Evolutionary conservation across 73 alveolate species (phyloP), one percentile per base, ranked within the genome.

Genomic region (Blepharisma japonicum): DNA sequence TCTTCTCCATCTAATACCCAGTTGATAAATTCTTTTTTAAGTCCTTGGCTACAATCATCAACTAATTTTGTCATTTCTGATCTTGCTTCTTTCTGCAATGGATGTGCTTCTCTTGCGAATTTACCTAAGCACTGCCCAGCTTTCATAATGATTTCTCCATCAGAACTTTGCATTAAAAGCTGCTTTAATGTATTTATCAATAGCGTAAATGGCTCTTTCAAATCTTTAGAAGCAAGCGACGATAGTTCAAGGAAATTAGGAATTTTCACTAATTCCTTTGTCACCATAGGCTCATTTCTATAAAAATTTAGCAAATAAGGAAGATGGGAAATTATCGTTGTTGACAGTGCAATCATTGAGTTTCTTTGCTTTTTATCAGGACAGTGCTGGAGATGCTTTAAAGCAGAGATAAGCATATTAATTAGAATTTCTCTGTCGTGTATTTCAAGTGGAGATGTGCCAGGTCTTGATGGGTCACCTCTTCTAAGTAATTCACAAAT

Each of bases 21-120:
- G 4, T 61, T 61, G 23, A 14, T 61, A n/a, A 61, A 61, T 14
- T n/a, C 47, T 25, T 61, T 25, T 61, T 61, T 61, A 0, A 61
- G 5, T 61, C 74, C 74, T 2, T 14, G 49, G 5, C 74, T 20
- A 5, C 14, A 8, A 14, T 61, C 74, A 14, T 11, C 14, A 61
- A 25, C 46, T 18, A 61, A 48, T 5, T 61, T 61, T 9, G 23
- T 39, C 14, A 61, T 25, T 25, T 61, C 74, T 18, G 49, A 20
- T 25, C 23, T 61, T 9, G 74, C 74, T 20, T 61, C 74, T 61
- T 61, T 61, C 74, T 61, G 74, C 47, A 61, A 18, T 25, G 74
- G 23, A 61, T 61, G 74, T 20, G 74, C 47, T 61, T 61, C 74
- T 39, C 74, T 61, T 8, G 74, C 74, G 14, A 61, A 39, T 61